Conservation (phyloP, 2,329 filamentous ascomycete species). For the Trichoderma harzianum region DNA sequence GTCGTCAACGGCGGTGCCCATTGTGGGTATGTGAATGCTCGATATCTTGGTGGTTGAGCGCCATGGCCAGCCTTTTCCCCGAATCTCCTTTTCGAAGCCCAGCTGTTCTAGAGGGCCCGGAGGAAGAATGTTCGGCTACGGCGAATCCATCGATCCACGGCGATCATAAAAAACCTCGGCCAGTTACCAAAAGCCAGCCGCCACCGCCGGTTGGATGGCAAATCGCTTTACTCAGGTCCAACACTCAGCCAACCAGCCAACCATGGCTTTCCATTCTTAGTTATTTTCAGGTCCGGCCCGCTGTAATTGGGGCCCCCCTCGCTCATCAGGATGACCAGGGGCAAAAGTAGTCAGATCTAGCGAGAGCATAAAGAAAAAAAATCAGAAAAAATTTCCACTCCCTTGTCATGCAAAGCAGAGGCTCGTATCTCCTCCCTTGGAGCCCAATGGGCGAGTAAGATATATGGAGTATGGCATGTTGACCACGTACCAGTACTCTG, state of each 20-base stretch:
- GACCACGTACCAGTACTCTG: not conserved
- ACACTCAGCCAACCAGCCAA: slow-evolving; percentile 3
- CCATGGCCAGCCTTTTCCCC: not conserved
- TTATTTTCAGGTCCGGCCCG: slow-evolving; percentile 16
- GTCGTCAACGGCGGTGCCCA: not conserved
- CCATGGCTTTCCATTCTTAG: slow-evolving; percentile 4
- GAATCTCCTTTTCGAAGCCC: not conserved
- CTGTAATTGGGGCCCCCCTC: slow-evolving; percentile 4
- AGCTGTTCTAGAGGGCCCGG: not conserved
- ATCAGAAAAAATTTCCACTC: not conserved
- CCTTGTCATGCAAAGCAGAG: not conserved
- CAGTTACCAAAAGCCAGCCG: slow-evolving; percentile 16
- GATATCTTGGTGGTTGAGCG: not conserved
- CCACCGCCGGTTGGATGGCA: slow-evolving; percentile 10
- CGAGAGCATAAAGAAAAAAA: not conserved
- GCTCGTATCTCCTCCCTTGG: not conserved
- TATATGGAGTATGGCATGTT: not conserved
- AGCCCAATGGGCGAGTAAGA: not conserved
- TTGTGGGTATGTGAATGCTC: not conserved
- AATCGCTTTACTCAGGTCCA: slow-evolving; percentile 2
- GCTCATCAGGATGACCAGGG: not conserved
- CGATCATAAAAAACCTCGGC: slow-evolving; percentile 1
- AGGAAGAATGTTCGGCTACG: not conserved
- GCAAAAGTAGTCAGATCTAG: not conserved
- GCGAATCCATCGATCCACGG: not conserved